These are phyloP conservation scores for Fusarium poae DNA, from an alignment of 2,329 filamentous ascomycete species.

Conservation along the genomic window DNA sequence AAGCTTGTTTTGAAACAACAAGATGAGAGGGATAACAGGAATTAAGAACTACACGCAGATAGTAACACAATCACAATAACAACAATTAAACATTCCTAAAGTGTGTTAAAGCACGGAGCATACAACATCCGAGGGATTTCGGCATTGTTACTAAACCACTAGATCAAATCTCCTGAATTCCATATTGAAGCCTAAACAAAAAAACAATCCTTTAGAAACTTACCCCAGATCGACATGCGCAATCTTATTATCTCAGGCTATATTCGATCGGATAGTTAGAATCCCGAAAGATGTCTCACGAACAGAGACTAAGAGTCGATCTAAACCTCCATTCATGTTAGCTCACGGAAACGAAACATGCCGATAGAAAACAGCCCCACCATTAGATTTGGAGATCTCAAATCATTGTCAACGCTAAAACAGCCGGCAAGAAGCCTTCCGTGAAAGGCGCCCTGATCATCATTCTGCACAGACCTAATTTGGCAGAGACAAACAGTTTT, in stretches of 20 bases:
- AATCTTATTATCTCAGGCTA: not conserved
- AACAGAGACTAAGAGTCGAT: not conserved
- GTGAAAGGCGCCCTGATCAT: constrained; percentile 35
- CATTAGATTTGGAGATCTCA: not conserved
- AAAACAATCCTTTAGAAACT: not conserved
- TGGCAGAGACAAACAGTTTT: not conserved
- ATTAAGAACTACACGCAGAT: not conserved
- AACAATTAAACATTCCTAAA: not conserved
- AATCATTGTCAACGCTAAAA: constrained; percentile 22
- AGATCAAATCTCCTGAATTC: not conserved
- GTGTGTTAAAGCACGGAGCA: not conserved
- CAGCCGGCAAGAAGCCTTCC: constrained; percentile 21
- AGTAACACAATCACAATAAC: not conserved
- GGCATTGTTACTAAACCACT: not conserved
- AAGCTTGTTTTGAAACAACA: not conserved
- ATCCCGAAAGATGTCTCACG: constrained; percentile 22
- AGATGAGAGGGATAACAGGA: not conserved
- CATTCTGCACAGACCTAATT: constrained; percentile 4
- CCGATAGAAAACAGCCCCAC: constrained; percentile 10
- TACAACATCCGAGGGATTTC: not conserved
- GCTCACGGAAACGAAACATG: constrained; percentile 21
- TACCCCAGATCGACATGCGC: constrained; percentile 1
- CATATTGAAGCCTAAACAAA: not conserved
- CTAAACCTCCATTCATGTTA: constrained; percentile 19
- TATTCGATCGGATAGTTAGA: constrained; percentile 1